Evolutionary conservation across 164 flowering plant genomes (phyloP).

Genomic region (Vitis vinifera): DNA sequence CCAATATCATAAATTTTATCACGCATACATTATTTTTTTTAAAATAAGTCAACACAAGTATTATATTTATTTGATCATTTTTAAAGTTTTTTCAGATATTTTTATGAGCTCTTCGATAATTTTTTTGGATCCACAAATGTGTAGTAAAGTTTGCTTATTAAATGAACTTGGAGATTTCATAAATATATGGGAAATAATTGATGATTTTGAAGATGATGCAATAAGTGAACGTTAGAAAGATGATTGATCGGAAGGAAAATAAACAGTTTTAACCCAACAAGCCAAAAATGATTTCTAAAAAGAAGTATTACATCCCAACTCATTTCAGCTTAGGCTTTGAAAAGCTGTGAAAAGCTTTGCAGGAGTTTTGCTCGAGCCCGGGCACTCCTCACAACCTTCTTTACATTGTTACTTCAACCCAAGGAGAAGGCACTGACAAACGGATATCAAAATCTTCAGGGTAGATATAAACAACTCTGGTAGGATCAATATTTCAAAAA

Average conservation of each 20-base stretch:
- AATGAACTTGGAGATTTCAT: too few relatives aligned
- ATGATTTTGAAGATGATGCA: too few relatives aligned
- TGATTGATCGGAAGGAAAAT: background rate
- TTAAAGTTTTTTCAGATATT: too few relatives aligned
- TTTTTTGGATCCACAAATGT: too few relatives aligned
- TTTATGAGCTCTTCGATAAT: too few relatives aligned
- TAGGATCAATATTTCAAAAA: constrained; percentile 48
- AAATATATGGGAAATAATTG: background rate
- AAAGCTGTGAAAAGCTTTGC: constrained; percentile 40
- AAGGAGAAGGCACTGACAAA: constrained; percentile 77
- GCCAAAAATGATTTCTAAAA: background rate
- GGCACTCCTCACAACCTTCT: constrained; percentile 49
- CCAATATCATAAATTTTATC: too few relatives aligned
- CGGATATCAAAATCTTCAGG: constrained; percentile 79
- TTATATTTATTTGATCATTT: too few relatives aligned
- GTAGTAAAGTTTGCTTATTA: too few relatives aligned
- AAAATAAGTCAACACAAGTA: too few relatives aligned
- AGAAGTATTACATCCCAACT: constrained; percentile 8
- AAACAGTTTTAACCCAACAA: too few relatives aligned
- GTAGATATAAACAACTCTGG: constrained; percentile 67
- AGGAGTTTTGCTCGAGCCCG: constrained; percentile 73
- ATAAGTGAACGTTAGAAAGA: background rate
- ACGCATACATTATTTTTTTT: too few relatives aligned
- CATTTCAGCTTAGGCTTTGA: constrained; percentile 88
- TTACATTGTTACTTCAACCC: constrained; percentile 59